Evolutionary conservation across 371 early-diverging fungal genomes (phyloP).

Genomic region (Chytridiales sp.): DNA sequence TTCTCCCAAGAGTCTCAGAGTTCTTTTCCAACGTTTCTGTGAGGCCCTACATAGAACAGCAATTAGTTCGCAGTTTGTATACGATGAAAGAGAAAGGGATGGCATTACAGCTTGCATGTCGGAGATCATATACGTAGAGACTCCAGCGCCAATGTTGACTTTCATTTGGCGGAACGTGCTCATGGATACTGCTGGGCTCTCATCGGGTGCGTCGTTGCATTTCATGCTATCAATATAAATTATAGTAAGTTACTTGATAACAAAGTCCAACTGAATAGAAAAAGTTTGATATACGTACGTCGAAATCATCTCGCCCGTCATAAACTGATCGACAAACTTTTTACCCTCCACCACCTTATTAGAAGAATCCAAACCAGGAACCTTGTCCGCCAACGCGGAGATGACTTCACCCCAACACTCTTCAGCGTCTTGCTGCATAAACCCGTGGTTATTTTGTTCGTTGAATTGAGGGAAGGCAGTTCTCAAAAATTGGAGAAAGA

Average conservation of each 20-base stretch:
- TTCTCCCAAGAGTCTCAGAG: conserved; percentile 75
- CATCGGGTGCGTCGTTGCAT: conserved; percentile 82
- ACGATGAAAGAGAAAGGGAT: conserved; percentile 4
- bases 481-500: conserved; percentile 60
- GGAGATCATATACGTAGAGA: conserved; percentile 61
- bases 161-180: conserved; percentile 79
- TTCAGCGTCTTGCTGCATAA: conserved; percentile 96
- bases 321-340: conserved; percentile 76
- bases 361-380: conserved; percentile 52
- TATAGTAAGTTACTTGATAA: background rate
- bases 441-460: conserved; percentile 65
- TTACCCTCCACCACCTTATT: conserved; percentile 46
- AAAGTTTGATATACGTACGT: conserved; percentile 42
- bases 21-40: conserved; percentile 86
- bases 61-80: too few species aligned
- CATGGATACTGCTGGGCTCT: conserved; percentile 56
- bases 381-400: conserved; percentile 62
- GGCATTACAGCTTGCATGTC: conserved; percentile 14
- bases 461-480: conserved; percentile 84
- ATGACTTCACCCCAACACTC: conserved; percentile 89
- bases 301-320: conserved; percentile 75
- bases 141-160: conserved; percentile 74
- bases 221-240: conserved; percentile 37
- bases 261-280: background rate
- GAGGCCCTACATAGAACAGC: conserved; percentile 44